phyloP scores from a whole-genome alignment of 2,329 filamentous ascomycete genomes.

The Paraphaeosphaeria sporulosa region DNA sequence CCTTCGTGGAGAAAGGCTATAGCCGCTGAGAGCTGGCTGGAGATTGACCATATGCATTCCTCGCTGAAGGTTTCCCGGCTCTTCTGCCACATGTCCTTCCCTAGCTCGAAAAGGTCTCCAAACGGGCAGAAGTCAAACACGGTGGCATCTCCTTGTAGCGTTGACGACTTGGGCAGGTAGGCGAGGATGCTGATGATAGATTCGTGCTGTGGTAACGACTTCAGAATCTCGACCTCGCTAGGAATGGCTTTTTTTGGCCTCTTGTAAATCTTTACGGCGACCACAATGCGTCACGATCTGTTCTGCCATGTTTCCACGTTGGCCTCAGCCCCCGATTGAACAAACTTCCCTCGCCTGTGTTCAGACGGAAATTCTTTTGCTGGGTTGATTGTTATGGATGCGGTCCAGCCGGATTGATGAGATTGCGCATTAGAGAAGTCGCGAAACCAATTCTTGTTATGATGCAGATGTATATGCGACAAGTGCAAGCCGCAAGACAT shows the following conservation, averaged over 20 bases:
- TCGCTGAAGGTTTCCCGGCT: slow-evolving; percentile 18
- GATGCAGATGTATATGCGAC: not conserved
- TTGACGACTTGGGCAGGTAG: slow-evolving; percentile 12
- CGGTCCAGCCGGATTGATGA: not conserved
- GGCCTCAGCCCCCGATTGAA: slow-evolving; percentile 20
- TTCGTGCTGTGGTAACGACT: slow-evolving; percentile 18
- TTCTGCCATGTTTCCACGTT: slow-evolving; percentile 22
- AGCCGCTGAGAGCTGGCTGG: slow-evolving; percentile 23
- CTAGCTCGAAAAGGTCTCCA: slow-evolving; percentile 25
- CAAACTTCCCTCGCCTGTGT: not conserved
- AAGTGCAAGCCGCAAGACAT: slow-evolving; percentile 4
- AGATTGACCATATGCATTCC: slow-evolving; percentile 25
- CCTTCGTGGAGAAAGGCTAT: slow-evolving; percentile 34
- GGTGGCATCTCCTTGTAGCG: slow-evolving; percentile 9
- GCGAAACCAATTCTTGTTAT: not conserved
- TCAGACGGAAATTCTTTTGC: slow-evolving; percentile 6
- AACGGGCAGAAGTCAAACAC: slow-evolving; percentile 24
- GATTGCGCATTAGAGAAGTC: not conserved
- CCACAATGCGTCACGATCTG: slow-evolving; percentile 1
- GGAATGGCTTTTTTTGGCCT: slow-evolving; percentile 7
- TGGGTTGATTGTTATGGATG: slow-evolving; percentile 1
- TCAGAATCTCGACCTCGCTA: slow-evolving; percentile 24
- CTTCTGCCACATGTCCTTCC: not conserved
- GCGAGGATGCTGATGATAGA: slow-evolving; percentile 21
- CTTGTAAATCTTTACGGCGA: slow-evolving; percentile 26